Base-by-base conservation (phyloP, 2,329 filamentous ascomycete species). In the Fusarium globosum region DNA sequence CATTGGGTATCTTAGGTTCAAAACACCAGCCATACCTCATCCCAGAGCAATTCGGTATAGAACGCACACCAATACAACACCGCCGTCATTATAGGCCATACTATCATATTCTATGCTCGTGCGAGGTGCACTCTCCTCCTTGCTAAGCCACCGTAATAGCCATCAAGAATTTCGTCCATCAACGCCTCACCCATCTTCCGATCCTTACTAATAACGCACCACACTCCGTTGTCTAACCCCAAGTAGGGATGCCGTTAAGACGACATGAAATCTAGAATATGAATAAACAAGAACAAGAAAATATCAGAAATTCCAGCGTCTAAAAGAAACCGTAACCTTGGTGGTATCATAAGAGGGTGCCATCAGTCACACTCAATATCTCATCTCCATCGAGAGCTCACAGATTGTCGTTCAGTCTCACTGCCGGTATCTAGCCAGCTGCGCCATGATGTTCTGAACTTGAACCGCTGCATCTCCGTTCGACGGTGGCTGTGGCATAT, bases 401-500 rank as follows among this genome's bases (percentile, higher is more conserved):
- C 26, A 30, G n/a, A 26, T 67, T 28, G 38, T 30, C 38, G 8
- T 36, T 30, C 52, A 51, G 35, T 55, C 55, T 58, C 58, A 90
- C 78, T 91, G 88, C 71, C 90, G 86, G 77, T 89, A 92, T 75
- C 88, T 89, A 52, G 91, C 89, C 67, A 94, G 83, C 76, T 93
- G 90, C 20, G 91, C 91, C 88, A 95, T 92, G 58, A 95, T 93
- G 76, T 93, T 92, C 79, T 92, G 89, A 75, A 94, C 86, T 60
- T 90, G 86, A 18, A 90, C 84, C 14, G 85, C 84, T 18, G 84
- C 81, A 61, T 83, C 82, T 18, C 79, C 78, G 61, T 79, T 72
- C 28, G 73, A 69, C 28, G 78, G 72, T 57, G 71, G 77, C 51
- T 80, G 79, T 8, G 72, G 76, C 57, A 77, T 80, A 57, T 83